Base-by-base conservation (phyloP, 2,329 filamentous ascomycete species). In the Dactylonectria macrodidyma region DNA sequence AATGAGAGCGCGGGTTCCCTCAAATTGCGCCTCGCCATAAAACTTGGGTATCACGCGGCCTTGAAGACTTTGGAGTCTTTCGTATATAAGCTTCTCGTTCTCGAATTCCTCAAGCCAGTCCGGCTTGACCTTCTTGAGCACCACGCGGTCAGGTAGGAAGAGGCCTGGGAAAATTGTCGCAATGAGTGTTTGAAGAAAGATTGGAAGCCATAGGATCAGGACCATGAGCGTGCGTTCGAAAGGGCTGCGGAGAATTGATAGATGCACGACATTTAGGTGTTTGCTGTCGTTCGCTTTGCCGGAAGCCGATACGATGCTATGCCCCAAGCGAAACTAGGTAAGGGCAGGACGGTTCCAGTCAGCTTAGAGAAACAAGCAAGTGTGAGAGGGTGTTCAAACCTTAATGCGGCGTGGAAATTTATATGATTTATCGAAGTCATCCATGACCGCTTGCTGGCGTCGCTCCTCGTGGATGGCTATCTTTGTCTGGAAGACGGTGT, bases 111-210 rank as follows among this genome's bases (percentile, higher is more conserved):
- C 61, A 19, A 69, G 61, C 65, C 62, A 68, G 12, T 58, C 51
- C 2, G 54, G 48, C 44, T 74, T 73, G 19, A 56, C 36, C 33
- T 59, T 67, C 64, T 74, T 72, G 7, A 74, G 41, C 11, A 73
- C 48, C 10, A 73, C 36, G 19, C 47, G 56, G 19, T 46, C 26
- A 5, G 65, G 71, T 5, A 72, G 60, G 44, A 70, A 68, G 46
- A 47, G 61, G 51, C 19, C 19, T 19, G 64, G 64, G 4, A 57
- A 48, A 9, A 44, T 5, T 10, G n/a, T 24, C 12, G 22, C 26
- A 14, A 36, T 19, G 3, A 54, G 9, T 22, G n/a, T 22, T 44
- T 61, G 59, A 33, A 61, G 19, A n/a, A 30, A 2, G 22, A 24
- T 3, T 7, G 59, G 59, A n/a, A 61, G 47, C 7, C 12, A 5